phyloP scores from a whole-genome alignment of 2,329 filamentous ascomycete species.

The Neofusicoccum cordaticola region DNA sequence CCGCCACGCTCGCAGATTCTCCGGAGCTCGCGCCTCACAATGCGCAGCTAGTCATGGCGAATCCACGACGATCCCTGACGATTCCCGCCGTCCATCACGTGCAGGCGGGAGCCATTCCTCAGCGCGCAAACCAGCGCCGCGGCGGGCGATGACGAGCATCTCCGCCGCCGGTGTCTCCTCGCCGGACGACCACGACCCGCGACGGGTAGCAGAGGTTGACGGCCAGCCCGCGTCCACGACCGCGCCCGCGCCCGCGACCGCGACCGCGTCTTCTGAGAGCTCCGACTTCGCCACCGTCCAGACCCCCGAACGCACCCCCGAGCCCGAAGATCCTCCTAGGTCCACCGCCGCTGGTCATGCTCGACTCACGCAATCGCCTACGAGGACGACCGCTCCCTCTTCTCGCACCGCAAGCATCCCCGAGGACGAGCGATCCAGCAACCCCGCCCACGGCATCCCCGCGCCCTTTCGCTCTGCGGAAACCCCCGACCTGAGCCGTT shows the following conservation, averaged over 20 bases:
- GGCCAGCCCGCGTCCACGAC: neutral
- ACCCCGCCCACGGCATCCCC: constrained; percentile 29
- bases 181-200: neutral
- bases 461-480: constrained; percentile 27
- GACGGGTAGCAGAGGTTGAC: neutral
- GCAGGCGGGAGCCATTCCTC: constrained; percentile 9
- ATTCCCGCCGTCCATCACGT: constrained; percentile 22
- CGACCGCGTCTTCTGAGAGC: constrained; percentile 14
- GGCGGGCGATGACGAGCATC: neutral
- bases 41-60: constrained; percentile 17
- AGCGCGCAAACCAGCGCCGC: neutral
- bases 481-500: constrained; percentile 6
- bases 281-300: constrained; percentile 17
- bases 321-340: constrained; percentile 16
- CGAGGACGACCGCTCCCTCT: constrained; percentile 23
- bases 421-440: constrained; percentile 25
- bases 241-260: neutral
- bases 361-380: constrained; percentile 22
- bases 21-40: constrained; percentile 19
- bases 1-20: constrained; percentile 39
- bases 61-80: constrained; percentile 10
- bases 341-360: constrained; percentile 17
- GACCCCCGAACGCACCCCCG: constrained; percentile 1
- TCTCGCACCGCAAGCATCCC: constrained; percentile 18
- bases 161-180: neutral